Conservation (phyloP, 1,284 basidiomycete genomes). For the Malassezia yamatoensis region DNA sequence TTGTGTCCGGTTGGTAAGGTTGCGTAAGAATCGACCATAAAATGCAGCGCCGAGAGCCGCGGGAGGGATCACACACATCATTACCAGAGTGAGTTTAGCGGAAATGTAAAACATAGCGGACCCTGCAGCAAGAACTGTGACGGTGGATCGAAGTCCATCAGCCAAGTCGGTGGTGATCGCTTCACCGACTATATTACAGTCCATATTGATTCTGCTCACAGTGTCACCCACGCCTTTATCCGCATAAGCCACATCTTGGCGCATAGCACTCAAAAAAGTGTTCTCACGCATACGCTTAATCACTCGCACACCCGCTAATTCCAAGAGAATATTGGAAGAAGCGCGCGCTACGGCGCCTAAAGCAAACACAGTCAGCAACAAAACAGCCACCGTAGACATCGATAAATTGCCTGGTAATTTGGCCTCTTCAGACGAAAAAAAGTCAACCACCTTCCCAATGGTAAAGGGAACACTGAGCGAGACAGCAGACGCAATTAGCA, state of each 20-base stretch:
- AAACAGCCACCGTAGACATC: conserved; percentile 66
- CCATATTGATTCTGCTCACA: conserved; percentile 76
- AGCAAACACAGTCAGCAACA: conserved; percentile 71
- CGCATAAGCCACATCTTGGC: conserved; percentile 68
- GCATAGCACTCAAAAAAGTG: conserved; percentile 69
- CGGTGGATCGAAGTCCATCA: conserved; percentile 34
- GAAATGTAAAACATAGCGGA: conserved; percentile 95
- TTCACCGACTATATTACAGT: conserved; percentile 89
- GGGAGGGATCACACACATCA: conserved; percentile 88
- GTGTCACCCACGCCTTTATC: conserved; percentile 90
- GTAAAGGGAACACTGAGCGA: conserved; percentile 56
- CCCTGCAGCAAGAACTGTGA: conserved; percentile 53
- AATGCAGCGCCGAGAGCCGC: conserved; percentile 90
- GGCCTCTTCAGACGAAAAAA: conserved; percentile 35
- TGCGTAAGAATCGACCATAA: conserved; percentile 88
- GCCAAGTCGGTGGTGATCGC: conserved; percentile 54
- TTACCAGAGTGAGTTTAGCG: conserved; percentile 74
- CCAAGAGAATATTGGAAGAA: conserved; percentile 76
- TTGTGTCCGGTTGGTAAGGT: conserved; percentile 80
- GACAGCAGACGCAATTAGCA: conserved; percentile 54
- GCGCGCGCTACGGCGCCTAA: conserved; percentile 79
- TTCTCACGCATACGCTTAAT: conserved; percentile 74
- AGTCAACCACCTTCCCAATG: conserved; percentile 46
- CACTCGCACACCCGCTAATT: conserved; percentile 72
- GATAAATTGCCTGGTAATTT: conserved; percentile 52